These are phyloP conservation scores for Heterobasidion occidentale DNA, from an alignment of 1,284 basidiomycete species.

Conservation along the genomic window DNA sequence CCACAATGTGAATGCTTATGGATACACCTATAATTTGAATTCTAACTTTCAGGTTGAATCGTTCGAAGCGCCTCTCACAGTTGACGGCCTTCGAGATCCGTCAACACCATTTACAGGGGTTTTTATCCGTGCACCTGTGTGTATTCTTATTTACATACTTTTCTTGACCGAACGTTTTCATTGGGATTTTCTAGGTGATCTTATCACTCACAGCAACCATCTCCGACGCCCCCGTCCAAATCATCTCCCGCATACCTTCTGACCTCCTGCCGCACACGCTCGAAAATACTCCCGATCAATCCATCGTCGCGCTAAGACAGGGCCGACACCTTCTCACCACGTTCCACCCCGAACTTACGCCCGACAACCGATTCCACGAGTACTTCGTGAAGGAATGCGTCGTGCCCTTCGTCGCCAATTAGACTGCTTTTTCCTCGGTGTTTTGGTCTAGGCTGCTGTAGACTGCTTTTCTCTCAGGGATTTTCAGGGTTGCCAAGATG, in stretches of 20 bases:
- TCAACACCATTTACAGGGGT: slow-evolving; percentile 73
- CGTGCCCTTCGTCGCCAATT: slow-evolving; percentile 16
- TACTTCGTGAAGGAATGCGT: slow-evolving; percentile 74
- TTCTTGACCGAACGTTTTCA: background rate
- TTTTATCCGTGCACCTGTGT: slow-evolving; percentile 92
- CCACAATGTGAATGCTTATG: background rate
- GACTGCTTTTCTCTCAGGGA: no score
- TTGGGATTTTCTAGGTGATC: slow-evolving; percentile 42
- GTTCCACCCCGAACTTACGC: slow-evolving; percentile 93
- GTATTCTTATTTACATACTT: slow-evolving; percentile 18
- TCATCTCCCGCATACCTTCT: slow-evolving; percentile 70
- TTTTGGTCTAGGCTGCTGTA: no score
- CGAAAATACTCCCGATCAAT: slow-evolving; percentile 32
- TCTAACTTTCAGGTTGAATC: slow-evolving; percentile 75
- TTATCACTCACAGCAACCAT: slow-evolving; percentile 37
- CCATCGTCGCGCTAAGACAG: slow-evolving; percentile 82
- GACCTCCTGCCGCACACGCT: slow-evolving; percentile 39
- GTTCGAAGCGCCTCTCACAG: slow-evolving; percentile 74
- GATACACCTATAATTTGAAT: background rate
- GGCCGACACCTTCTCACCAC: slow-evolving; percentile 82
- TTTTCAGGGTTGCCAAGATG: no score
- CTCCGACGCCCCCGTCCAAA: slow-evolving; percentile 43
- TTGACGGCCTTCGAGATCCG: slow-evolving; percentile 57
- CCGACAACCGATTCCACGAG: slow-evolving; percentile 84
- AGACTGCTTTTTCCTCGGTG: background rate